phyloP scores from a whole-genome alignment of 2,329 filamentous ascomycete species.

The Aspergillus intermedius region DNA sequence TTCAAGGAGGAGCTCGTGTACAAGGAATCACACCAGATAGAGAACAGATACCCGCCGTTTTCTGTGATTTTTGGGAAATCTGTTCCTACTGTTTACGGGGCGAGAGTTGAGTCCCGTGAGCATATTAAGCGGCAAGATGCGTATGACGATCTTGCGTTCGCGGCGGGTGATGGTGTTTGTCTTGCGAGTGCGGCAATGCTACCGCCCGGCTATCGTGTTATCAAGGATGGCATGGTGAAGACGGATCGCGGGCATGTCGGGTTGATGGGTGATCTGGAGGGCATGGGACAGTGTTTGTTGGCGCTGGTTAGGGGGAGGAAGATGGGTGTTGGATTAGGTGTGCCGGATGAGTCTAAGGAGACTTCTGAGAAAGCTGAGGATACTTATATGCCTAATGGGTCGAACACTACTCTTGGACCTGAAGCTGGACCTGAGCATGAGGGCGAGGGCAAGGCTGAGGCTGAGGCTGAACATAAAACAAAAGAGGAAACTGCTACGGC shows the following conservation, averaged over 20 bases:
- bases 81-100: conserved; percentile 77
- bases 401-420: too few species aligned
- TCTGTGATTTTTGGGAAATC: conserved; percentile 81
- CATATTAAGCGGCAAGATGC: conserved; percentile 68
- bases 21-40: conserved; percentile 49
- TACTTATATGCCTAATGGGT: too few species aligned
- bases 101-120: conserved; percentile 65
- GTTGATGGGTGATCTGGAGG: conserved; percentile 75
- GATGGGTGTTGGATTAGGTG: conserved; percentile 59
- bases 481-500: too few species aligned
- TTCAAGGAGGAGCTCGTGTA: conserved; percentile 73
- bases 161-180: conserved; percentile 82
- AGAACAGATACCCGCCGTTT: conserved; percentile 75
- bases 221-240: conserved; percentile 65
- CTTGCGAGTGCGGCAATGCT: conserved; percentile 80
- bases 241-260: conserved; percentile 84
- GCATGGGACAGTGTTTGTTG: conserved; percentile 66
- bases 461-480: too few species aligned
- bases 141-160: conserved; percentile 82
- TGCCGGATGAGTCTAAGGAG: too few species aligned
- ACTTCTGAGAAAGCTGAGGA: too few species aligned
- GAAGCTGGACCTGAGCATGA: too few species aligned
- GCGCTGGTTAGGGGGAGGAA: conserved; percentile 61
- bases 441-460: too few species aligned
- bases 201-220: conserved; percentile 69